Evolutionary conservation across 306 rosid genomes (phyloP), one percentile per base, ranked within the genome.

Genomic region (Aeschynomene evenia): DNA sequence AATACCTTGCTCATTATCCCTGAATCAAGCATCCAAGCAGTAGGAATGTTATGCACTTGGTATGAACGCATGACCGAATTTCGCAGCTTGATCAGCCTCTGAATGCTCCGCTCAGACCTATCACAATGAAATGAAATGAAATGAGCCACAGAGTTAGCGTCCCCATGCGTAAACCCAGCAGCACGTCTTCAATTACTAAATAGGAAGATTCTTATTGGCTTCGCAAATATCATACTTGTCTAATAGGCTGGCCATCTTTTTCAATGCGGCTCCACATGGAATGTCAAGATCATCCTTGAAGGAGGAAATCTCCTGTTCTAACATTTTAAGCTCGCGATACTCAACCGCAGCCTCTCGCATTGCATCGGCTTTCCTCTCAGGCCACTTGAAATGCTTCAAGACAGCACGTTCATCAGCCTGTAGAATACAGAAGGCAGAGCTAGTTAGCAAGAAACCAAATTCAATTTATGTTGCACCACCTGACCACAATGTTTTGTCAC

Each of bases 341-440:
- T 90, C 98, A 58, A 92, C 79, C 39, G 96, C 96, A 23, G 98
- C 96, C 77, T 92, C 98, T 83, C 93, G 82, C 86, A 89, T 74
- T 74, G 98, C 87, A 82, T 89, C 98, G 2, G 96, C 98, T 86
- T 88, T 92, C 71, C 75, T 88, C 91, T 92, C 98, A 0, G 98
- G 98, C 98, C 98, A 92, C 68, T 92, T 88, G 66, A 92, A 92
- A 74, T 92, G 96, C 88, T 86, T 92, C 74, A 92, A 80, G 46
- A 92, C 98, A 36, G 96, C 89, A 20, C 85, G 84, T 63, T 92
- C 98, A 66, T 92, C 96, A 22, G 96, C 96, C 98, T 92, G 85
- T 66, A 62, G 34, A 76, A 70, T 61, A 70, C 56, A 73, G 18
- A 54, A 63, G 63, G 63, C 26, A 7, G 7, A 60, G 59, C 70